phyloP scores from a whole-genome alignment of 495 filamentous ascomycete genomes.

The Jackrogersella multiformis region DNA sequence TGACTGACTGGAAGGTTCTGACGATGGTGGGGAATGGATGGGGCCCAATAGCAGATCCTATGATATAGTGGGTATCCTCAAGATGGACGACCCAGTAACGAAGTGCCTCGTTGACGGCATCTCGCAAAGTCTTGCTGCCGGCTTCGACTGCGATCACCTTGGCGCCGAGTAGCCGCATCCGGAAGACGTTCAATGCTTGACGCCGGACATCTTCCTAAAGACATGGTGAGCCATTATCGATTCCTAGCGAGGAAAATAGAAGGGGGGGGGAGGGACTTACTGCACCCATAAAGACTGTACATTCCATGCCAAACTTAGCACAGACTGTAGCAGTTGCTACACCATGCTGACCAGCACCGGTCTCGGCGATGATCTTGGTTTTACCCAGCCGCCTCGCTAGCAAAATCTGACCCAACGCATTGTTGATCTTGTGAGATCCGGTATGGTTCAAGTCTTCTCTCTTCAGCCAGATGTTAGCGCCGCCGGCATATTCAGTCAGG shows the following conservation, averaged over 20 bases:
- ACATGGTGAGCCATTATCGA: constrained; percentile 25
- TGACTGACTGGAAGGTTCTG: constrained; percentile 92
- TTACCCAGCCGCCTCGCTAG: constrained; percentile 85
- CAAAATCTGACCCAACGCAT: constrained; percentile 88
- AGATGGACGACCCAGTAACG: constrained; percentile 88
- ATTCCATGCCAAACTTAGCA: constrained; percentile 95
- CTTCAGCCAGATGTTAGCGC: constrained; percentile 95
- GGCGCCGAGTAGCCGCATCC: constrained; percentile 94
- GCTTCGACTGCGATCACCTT: constrained; percentile 87
- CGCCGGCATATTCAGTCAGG: constrained; percentile 86
- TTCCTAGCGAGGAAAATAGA: background rate
- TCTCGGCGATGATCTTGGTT: constrained; percentile 94
- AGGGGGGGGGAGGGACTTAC: constrained; percentile 42
- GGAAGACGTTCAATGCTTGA: constrained; percentile 94
- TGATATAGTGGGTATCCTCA: constrained; percentile 94
- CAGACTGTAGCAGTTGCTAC: constrained; percentile 96
- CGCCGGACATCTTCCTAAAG: constrained; percentile 82
- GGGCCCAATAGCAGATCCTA: constrained; percentile 92
- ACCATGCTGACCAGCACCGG: constrained; percentile 95
- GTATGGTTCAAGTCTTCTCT: constrained; percentile 92
- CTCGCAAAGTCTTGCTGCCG: constrained; percentile 85
- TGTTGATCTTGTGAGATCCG: constrained; percentile 96
- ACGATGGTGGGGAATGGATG: constrained; percentile 97
- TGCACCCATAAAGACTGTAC: constrained; percentile 94
- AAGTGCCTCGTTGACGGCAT: constrained; percentile 94